Evolutionary conservation across 768 basidiomycete genomes (phyloP).

Genomic region (Fistulinella prunicolor): DNA sequence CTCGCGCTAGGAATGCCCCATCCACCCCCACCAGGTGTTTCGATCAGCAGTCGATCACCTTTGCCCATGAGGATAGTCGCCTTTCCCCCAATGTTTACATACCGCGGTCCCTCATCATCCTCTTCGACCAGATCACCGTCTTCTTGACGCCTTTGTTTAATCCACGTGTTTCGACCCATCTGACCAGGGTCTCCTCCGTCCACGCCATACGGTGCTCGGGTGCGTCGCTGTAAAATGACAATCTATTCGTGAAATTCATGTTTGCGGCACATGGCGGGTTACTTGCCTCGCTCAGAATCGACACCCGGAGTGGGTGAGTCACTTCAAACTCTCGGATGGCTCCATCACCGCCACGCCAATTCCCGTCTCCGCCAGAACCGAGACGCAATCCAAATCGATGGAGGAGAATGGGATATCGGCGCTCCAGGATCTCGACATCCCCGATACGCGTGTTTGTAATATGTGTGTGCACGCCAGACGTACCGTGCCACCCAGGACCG

Average conservation of each 20-base stretch:
- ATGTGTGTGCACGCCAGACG: slow-evolving; percentile 90
- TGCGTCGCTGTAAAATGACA: slow-evolving; percentile 55
- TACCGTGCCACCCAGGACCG: slow-evolving; percentile 86
- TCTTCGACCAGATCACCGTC: slow-evolving; percentile 62
- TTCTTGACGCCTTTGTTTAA: slow-evolving; percentile 61
- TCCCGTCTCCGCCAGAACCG: slow-evolving; percentile 67
- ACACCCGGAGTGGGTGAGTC: slow-evolving; percentile 77
- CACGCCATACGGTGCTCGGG: slow-evolving; percentile 82
- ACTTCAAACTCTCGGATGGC: slow-evolving; percentile 83
- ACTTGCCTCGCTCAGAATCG: slow-evolving; percentile 79
- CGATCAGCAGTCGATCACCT: slow-evolving; percentile 74
- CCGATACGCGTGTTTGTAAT: slow-evolving; percentile 93
- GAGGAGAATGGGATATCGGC: slow-evolving; percentile 88
- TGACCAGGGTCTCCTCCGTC: slow-evolving; percentile 73
- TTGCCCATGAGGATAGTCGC: slow-evolving; percentile 86
- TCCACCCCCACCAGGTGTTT: slow-evolving; percentile 90
- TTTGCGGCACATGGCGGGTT: neutral
- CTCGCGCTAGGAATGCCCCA: slow-evolving; percentile 53
- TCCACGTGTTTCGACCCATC: slow-evolving; percentile 85
- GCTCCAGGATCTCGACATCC: slow-evolving; percentile 90
- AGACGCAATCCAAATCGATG: slow-evolving; percentile 76
- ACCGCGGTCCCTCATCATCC: slow-evolving; percentile 39
- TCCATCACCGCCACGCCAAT: slow-evolving; percentile 80
- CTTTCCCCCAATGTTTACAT: slow-evolving; percentile 89
- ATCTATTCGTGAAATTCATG: neutral